These are phyloP conservation scores for Melastoma malabathricum DNA, from an alignment of 345 rosid genomes.

Conservation along the genomic window DNA sequence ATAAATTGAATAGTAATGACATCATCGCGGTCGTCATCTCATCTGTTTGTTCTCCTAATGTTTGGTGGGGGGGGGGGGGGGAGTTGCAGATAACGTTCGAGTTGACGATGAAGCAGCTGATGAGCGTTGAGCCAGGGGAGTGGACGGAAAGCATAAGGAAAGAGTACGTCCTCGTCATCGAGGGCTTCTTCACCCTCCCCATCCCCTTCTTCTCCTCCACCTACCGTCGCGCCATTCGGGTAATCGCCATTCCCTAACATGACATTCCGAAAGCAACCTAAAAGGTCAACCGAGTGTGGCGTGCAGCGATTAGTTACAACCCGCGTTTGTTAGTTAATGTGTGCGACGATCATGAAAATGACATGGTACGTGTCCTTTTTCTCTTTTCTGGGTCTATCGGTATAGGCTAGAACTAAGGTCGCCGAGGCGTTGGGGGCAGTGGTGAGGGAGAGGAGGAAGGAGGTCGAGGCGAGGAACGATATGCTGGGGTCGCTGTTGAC, in stretches of 20 bases:
- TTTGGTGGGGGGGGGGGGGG: too few relatives aligned
- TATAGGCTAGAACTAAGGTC: conserved; percentile 93
- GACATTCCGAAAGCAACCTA: too few relatives aligned
- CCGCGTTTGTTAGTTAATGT: too few relatives aligned
- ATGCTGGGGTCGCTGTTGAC: conserved; percentile 71
- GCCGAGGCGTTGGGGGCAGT: conserved; percentile 79
- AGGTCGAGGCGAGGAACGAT: conserved; percentile 45
- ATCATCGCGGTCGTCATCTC: too few relatives aligned
- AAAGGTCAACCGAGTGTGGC: too few relatives aligned
- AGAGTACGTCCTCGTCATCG: conserved; percentile 86
- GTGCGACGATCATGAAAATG: too few relatives aligned
- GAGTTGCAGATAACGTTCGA: conserved; percentile 71
- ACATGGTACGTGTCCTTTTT: background rate
- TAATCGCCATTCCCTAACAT: conserved; percentile 7
- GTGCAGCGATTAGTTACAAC: too few relatives aligned
- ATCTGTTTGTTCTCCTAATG: too few relatives aligned
- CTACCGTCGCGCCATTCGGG: conserved; percentile 64
- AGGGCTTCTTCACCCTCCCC: conserved; percentile 87
- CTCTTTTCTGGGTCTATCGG: too few relatives aligned
- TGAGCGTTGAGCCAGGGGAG: conserved; percentile 92
- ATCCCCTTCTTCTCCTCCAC: conserved; percentile 72
- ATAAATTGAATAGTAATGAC: too few relatives aligned
- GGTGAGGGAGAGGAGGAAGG: conserved; percentile 59
- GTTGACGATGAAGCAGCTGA: conserved; percentile 76
- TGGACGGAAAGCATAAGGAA: conserved; percentile 84